Evolutionary conservation across 257 asterid genomes (phyloP).

Genomic region (Buddleja alternifolia): DNA sequence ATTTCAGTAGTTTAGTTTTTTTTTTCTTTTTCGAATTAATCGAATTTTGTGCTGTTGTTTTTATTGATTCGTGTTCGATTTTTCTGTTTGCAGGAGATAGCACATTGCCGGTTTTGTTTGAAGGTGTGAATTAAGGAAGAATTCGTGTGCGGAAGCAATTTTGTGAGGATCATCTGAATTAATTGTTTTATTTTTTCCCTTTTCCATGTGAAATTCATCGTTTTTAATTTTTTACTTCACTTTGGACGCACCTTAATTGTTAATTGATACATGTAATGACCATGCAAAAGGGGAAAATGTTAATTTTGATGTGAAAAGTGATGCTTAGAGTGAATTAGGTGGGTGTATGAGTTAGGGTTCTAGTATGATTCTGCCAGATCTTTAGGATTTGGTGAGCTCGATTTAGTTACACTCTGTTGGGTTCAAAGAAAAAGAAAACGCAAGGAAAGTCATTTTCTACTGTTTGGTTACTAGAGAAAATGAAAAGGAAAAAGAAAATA

Average conservation of each 20-base stretch:
- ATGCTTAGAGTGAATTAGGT: not conserved
- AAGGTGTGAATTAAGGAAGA: not conserved
- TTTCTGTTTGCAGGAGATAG: not conserved
- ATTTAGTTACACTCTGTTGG: too few species aligned
- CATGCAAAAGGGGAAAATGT: not conserved
- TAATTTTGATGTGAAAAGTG: not conserved
- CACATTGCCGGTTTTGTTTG: not conserved
- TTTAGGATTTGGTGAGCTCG: too few species aligned
- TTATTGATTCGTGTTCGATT: not conserved
- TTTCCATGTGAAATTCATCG: not conserved
- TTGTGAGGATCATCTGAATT: not conserved
- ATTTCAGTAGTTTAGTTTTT: not conserved
- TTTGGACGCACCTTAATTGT: not conserved
- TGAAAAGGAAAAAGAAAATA: too few species aligned
- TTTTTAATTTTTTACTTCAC: not conserved
- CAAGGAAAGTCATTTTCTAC: too few species aligned
- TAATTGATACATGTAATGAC: not conserved
- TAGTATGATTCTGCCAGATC: too few species aligned
- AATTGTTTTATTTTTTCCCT: not conserved
- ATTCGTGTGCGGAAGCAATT: not conserved
- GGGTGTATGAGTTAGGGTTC: not conserved
- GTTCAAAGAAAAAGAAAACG: too few species aligned
- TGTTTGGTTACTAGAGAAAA: too few species aligned
- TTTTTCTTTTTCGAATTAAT: not conserved
- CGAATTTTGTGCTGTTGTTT: not conserved